phyloP scores from a whole-genome alignment of 78 protist species.

The Pigoraptor vietnamica region DNA sequence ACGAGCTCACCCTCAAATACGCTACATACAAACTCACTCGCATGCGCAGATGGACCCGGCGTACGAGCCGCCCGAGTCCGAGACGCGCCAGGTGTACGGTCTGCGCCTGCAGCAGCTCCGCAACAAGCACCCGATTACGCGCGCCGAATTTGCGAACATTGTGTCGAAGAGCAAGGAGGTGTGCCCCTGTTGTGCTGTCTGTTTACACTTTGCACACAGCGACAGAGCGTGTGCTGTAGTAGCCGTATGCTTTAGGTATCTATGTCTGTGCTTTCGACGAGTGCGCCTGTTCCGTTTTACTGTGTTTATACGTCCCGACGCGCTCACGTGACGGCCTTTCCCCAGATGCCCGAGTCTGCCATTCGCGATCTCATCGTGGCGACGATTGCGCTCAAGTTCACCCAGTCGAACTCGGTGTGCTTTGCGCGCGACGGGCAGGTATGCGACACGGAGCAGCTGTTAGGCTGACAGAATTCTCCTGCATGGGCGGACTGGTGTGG shows the following conservation, averaged over 20 bases:
- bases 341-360: constrained; percentile 43
- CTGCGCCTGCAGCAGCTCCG: constrained; percentile 30
- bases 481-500: too few relatives aligned
- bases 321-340: too few relatives aligned
- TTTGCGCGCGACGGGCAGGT: constrained; percentile 64
- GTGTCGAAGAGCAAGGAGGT: constrained; percentile 28
- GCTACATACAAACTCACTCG: background rate
- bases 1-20: background rate
- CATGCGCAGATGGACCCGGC: constrained; percentile 35
- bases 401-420: constrained; percentile 59
- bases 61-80: constrained; percentile 29
- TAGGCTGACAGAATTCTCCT: too few relatives aligned
- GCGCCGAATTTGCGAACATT: constrained; percentile 15
- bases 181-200: too few relatives aligned
- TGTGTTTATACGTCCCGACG: too few relatives aligned
- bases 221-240: too few relatives aligned
- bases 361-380: constrained; percentile 55
- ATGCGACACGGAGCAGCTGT: too few relatives aligned
- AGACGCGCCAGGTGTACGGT: constrained; percentile 40
- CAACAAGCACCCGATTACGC: constrained; percentile 15
- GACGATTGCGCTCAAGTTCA: constrained; percentile 65
- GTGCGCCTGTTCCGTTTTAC: background rate
- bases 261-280: background rate
- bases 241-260: too few relatives aligned
- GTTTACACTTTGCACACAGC: too few relatives aligned